Evolutionary conservation across 2,329 filamentous ascomycete genomes (phyloP), one percentile per base, ranked within the genome.

Genomic region (Colletotrichum chrysophilum): DNA sequence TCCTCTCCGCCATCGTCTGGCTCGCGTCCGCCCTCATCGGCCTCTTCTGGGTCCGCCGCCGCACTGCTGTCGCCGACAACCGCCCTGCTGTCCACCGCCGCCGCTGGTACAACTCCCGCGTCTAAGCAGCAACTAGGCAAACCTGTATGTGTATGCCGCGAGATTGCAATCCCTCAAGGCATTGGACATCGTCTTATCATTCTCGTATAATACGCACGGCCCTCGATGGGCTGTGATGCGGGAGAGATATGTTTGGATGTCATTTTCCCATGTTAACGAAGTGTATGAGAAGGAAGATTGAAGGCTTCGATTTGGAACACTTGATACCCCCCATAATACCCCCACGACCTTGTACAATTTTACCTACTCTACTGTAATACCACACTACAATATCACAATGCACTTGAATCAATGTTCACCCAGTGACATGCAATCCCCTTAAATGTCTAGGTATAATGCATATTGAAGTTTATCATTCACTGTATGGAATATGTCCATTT

Each of bases 1-100:
- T 96, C 85, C 84, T 95, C 70, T 93, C 92, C 4, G 93, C 93
- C 71, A 88, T 94, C 78, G 87, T 92, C 80, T 96, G 94, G 94
- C 89, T 95, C 55, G 90, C 87, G 14, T 94, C 92, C 62, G 89
- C 89, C 18, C 80, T 93, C 24, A 80, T 94, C 58, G 91, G 88
- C 61, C 81, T 91, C 79, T 86, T 89, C 81, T 91, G 89, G 89
- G 85, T 89, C 24, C 87, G 85, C 74, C 85, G 85, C 76, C 78
- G 77, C 30, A 85, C 84, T 28, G 79, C 82, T 43, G 76, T 78
- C 16, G 81, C 81, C 64, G 83, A 82, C 26, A 66, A 38, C 48
- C 74, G 73, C 26, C 75, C 78, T 26, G 80, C 80, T 56, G 78
- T 83, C 67, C 81, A 81, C 61, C 83, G 81, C 70, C 84, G 84